Conservation (phyloP, 768 basidiomycete species). For the Boletus reticuloceps region DNA sequence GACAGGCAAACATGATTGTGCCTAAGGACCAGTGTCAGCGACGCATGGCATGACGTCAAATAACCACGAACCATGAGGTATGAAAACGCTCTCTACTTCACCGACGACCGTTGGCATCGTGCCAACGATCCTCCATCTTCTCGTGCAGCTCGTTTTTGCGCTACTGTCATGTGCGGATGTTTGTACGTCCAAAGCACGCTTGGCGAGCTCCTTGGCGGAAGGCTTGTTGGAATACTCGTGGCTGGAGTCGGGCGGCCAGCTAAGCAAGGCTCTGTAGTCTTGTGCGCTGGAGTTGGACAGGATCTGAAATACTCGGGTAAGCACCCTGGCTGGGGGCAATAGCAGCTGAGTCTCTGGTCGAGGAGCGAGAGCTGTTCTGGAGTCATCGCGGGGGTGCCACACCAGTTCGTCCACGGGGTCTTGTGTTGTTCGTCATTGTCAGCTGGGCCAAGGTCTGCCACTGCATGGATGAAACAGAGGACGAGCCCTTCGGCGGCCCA, state of each 20-base stretch:
- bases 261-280: conserved; percentile 58
- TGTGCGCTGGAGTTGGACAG: conserved; percentile 51
- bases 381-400: conserved; percentile 69
- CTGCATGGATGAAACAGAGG: conserved; percentile 85
- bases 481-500: conserved; percentile 86
- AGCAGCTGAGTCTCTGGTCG: conserved; percentile 54
- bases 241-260: conserved; percentile 69
- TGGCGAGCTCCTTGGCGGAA: conserved; percentile 46
- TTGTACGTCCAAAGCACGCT: conserved; percentile 66
- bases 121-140: conserved; percentile 75
- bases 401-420: conserved; percentile 86
- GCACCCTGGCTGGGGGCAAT: conserved; percentile 50
- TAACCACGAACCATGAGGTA: conserved; percentile 72
- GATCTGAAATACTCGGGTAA: conserved; percentile 76
- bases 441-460: conserved; percentile 60
- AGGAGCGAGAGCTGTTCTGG: conserved; percentile 57
- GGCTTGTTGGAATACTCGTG: conserved; percentile 39
- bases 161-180: conserved; percentile 50
- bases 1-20: conserved; percentile 41
- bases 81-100: conserved; percentile 84
- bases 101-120: conserved; percentile 56
- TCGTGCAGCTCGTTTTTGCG: conserved; percentile 85
- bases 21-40: conserved; percentile 26
- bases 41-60: conserved; percentile 37
- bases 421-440: conserved; percentile 78